Conservation (phyloP, 768 basidiomycete genomes). For the Psilocybe azurescens region DNA sequence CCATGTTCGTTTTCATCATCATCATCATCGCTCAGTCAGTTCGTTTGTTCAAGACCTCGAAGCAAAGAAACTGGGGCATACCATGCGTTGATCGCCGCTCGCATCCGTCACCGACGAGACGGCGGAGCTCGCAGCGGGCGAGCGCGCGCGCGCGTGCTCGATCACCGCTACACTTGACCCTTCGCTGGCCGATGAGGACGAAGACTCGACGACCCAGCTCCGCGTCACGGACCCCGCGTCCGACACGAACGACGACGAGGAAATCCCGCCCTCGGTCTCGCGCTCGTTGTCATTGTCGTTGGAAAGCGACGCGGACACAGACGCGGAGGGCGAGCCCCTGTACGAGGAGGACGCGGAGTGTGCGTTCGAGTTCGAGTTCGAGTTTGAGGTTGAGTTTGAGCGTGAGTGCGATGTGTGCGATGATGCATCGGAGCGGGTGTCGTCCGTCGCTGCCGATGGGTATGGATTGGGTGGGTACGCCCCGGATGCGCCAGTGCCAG, state of each 20-base stretch:
- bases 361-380: background rate
- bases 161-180: too few relatives aligned
- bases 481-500: background rate
- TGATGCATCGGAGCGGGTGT: background rate
- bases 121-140: background rate
- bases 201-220: constrained; percentile 36
- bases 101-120: background rate
- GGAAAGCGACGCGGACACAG: background rate
- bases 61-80: constrained; percentile 21
- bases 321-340: background rate
- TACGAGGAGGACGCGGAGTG: background rate
- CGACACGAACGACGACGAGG: constrained; percentile 26
- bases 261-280: background rate
- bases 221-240: constrained; percentile 33
- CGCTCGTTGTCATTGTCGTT: too few relatives aligned
- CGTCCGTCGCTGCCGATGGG: too few relatives aligned
- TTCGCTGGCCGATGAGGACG: background rate
- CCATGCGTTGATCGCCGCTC: constrained; percentile 13
- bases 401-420: too few relatives aligned
- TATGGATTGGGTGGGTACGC: background rate
- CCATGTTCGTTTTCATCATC: background rate
- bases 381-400: too few relatives aligned
- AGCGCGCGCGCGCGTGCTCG: background rate
- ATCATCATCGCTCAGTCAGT: too few relatives aligned
- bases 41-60: background rate